Evolutionary conservation across 805 yeast species (phyloP), one percentile per base, ranked within the genome.

Genomic region (Brettanomyces sp.): DNA sequence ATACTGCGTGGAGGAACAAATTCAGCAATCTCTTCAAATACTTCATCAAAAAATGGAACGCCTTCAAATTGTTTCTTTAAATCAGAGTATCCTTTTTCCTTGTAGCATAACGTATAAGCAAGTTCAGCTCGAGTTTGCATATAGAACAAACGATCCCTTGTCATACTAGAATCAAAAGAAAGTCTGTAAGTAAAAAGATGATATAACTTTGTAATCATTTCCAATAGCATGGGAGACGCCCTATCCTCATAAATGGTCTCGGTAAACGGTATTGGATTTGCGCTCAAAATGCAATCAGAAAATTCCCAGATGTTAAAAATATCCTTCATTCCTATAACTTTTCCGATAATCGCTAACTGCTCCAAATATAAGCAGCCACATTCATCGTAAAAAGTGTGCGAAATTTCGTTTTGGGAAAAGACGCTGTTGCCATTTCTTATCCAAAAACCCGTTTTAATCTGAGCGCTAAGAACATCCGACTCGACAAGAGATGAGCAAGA

Each of bases 401-500:
- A 50, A 14, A 52, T 54, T 8, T 42, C 45, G 5, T 48, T 55
- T 39, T 63, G 63, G 32, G 53, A 43, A 9, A 46, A n/a, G 1
- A 57, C 60, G 14, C 52, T 69, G 44, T 67, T 56, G 21, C 93
- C 93, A 55, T 84, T 84, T 63, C 91, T 73, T 3, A 84, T 74
- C 93, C 93, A 84, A 49, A 76, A 77, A 1, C 85, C 85, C 1
- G 75, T 65, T 33, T 72, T 73, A 3, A 82, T 75, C 55, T 84
- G 91, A 3, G 80, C 64, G 18, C 76, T 71, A 30, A 82, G 64
- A 1, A 81, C 88, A 32, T 80, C 65, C 13, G 82, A 73, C 57
- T 84, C 70, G 42, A 84, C 58, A 0, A 83, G 71, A 22, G 33
- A n/a, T 13, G 6, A 6, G 14, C 13, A 36, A 8, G 44, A 13